These are phyloP conservation scores for Petrea volubilis DNA, from an alignment of 257 asterid genomes.

Conservation along the genomic window DNA sequence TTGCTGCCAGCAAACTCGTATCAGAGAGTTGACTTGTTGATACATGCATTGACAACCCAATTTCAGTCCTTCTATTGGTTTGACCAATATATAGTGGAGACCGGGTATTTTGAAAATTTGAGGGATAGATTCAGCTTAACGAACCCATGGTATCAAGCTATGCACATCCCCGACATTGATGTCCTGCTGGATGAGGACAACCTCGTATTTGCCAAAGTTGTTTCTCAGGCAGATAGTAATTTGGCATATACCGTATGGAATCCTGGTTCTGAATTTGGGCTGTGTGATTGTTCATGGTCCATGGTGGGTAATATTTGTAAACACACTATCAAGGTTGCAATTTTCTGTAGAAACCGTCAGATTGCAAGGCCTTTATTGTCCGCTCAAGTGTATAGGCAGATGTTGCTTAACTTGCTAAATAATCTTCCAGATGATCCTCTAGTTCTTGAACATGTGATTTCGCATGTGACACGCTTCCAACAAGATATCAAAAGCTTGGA, in stretches of 20 bases:
- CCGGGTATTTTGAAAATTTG: constrained; percentile 41
- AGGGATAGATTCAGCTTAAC: constrained; percentile 36
- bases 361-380: constrained; percentile 44
- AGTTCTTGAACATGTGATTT: constrained; percentile 46
- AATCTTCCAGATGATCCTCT: constrained; percentile 47
- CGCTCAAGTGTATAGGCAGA: constrained; percentile 42
- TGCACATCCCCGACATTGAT: constrained; percentile 46
- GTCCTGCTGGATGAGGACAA: constrained; percentile 48
- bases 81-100: constrained; percentile 42
- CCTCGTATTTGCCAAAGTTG: constrained; percentile 48
- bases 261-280: constrained; percentile 54
- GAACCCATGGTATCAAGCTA: constrained; percentile 47
- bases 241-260: constrained; percentile 47
- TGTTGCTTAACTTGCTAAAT: constrained; percentile 42
- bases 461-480: constrained; percentile 31
- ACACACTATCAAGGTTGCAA: constrained; percentile 44
- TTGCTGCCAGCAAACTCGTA: constrained; percentile 22
- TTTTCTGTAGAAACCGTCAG: constrained; percentile 40
- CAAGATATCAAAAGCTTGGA: constrained; percentile 47
- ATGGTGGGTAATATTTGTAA: constrained; percentile 53
- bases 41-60: constrained; percentile 47
- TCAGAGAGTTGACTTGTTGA: constrained; percentile 45
- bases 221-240: constrained; percentile 47
- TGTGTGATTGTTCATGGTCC: constrained; percentile 60
- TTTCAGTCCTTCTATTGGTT: constrained; percentile 58